These are phyloP conservation scores for Paraglomus brasilianum DNA, from an alignment of 192 early-diverging fungal species.

Conservation along the genomic window DNA sequence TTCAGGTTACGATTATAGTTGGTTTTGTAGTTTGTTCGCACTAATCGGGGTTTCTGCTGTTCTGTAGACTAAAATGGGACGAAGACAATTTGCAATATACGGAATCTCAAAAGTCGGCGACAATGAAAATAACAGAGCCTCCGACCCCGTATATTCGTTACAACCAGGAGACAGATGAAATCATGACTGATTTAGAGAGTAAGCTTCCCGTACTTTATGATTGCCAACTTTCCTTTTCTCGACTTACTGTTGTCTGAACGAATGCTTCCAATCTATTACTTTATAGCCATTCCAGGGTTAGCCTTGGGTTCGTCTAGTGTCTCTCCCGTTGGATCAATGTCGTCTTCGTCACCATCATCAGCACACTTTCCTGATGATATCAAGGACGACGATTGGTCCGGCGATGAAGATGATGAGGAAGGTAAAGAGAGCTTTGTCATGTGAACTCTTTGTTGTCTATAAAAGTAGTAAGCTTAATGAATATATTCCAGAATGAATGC, in stretches of 20 bases:
- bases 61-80: conserved; percentile 88
- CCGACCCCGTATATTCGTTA: conserved; percentile 95
- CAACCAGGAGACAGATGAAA: conserved; percentile 74
- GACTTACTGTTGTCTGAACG: conserved; percentile 3
- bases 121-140: conserved; percentile 97
- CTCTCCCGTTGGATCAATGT: conserved; percentile 23
- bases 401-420: conserved; percentile 59
- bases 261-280: not conserved
- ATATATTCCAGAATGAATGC: too few species aligned
- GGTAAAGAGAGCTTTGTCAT: conserved; percentile 32
- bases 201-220: not conserved
- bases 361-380: conserved; percentile 29
- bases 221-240: not conserved
- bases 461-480: too few species aligned
- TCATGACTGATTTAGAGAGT: conserved; percentile 58
- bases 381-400: conserved; percentile 59
- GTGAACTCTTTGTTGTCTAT: not conserved
- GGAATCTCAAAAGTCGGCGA: conserved; percentile 85
- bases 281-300: conserved; percentile 20
- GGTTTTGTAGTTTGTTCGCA: not conserved
- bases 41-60: conserved; percentile 18
- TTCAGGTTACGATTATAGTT: too few species aligned
- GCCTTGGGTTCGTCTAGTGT: conserved; percentile 2
- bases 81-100: conserved; percentile 90
- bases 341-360: conserved; percentile 17